These are phyloP conservation scores for Talaromyces stipitatus DNA, from an alignment of 495 filamentous ascomycete species.

Conservation along the genomic window DNA sequence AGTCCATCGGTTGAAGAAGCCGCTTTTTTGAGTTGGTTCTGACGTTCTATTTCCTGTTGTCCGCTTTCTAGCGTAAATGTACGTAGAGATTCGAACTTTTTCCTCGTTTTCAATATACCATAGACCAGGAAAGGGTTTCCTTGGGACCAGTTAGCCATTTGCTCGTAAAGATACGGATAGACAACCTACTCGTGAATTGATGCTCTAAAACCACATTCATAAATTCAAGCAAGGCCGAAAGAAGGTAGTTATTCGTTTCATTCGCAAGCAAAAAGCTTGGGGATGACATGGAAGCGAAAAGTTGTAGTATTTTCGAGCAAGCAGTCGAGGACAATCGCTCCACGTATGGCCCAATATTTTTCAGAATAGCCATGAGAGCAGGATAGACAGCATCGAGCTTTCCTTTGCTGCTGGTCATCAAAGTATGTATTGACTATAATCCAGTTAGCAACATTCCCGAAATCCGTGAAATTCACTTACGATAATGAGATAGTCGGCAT, in stretches of 20 bases:
- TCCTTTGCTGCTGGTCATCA: conserved; percentile 88
- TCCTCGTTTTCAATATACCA: conserved; percentile 68
- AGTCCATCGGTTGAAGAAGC: conserved; percentile 26
- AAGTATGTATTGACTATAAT: conserved; percentile 74
- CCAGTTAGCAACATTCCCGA: conserved; percentile 20
- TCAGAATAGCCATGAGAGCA: conserved; percentile 83
- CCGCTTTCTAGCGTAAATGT: conserved; percentile 94
- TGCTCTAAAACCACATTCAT: conserved; percentile 92
- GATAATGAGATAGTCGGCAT: conserved; percentile 90
- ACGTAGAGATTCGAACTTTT: conserved; percentile 80
- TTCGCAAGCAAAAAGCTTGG: conserved; percentile 93
- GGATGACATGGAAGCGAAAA: conserved; percentile 91
- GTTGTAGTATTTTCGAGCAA: conserved; percentile 75
- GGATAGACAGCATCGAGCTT: conserved; percentile 91
- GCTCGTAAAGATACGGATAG: background rate
- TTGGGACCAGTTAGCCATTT: conserved; percentile 25
- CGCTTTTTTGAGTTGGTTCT: conserved; percentile 69
- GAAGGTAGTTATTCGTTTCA: conserved; percentile 78
- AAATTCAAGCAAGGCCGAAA: conserved; percentile 78
- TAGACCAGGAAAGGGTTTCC: conserved; percentile 82
- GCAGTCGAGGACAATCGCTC: conserved; percentile 67
- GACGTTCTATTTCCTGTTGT: conserved; percentile 83
- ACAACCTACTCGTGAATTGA: conserved; percentile 66
- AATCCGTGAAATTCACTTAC: conserved; percentile 40
- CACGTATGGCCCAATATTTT: conserved; percentile 82